Conservation (phyloP, 768 basidiomycete genomes). For the Trametes maxima region DNA sequence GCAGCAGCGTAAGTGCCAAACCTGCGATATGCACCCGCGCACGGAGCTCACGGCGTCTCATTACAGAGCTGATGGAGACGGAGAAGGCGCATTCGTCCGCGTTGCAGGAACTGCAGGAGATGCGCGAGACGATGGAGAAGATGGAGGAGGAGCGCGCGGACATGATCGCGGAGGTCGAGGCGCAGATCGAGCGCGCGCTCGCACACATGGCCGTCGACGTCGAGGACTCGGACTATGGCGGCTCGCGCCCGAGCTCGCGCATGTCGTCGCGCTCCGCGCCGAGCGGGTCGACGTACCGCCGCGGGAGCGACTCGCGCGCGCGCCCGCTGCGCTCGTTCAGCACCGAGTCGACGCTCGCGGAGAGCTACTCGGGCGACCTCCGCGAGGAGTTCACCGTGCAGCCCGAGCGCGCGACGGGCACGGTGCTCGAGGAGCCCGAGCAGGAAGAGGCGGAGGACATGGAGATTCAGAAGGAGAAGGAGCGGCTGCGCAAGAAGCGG, state of each 20-base stretch:
- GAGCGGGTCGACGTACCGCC: conserved; percentile 48
- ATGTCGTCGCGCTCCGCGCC: conserved; percentile 56
- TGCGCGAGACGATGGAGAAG: conserved; percentile 82
- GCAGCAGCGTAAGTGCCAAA: conserved; percentile 64
- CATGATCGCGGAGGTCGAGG: conserved; percentile 93
- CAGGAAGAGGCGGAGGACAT: conserved; percentile 44
- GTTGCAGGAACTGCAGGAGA: conserved; percentile 74
- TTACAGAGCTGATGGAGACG: conserved; percentile 75
- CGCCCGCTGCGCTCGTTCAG: conserved; percentile 63
- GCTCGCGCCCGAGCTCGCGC: conserved; percentile 69
- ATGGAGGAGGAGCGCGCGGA: conserved; percentile 88
- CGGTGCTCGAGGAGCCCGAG: conserved; percentile 60
- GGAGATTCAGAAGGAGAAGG: conserved; percentile 33
- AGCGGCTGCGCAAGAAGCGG: conserved; percentile 54
- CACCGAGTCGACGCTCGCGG: conserved; percentile 81
- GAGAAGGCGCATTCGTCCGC: conserved; percentile 83
- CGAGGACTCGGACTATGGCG: conserved; percentile 74
- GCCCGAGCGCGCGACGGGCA: conserved; percentile 49
- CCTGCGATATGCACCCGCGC: neutral
- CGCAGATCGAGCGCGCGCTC: conserved; percentile 85
- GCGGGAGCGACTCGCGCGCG: conserved; percentile 61
- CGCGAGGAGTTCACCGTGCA: conserved; percentile 32
- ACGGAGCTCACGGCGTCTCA: too few relatives aligned
- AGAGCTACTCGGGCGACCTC: conserved; percentile 54
- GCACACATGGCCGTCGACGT: conserved; percentile 83